phyloP scores from a whole-genome alignment of 306 rosid species.

The Trifolium pratense region DNA sequence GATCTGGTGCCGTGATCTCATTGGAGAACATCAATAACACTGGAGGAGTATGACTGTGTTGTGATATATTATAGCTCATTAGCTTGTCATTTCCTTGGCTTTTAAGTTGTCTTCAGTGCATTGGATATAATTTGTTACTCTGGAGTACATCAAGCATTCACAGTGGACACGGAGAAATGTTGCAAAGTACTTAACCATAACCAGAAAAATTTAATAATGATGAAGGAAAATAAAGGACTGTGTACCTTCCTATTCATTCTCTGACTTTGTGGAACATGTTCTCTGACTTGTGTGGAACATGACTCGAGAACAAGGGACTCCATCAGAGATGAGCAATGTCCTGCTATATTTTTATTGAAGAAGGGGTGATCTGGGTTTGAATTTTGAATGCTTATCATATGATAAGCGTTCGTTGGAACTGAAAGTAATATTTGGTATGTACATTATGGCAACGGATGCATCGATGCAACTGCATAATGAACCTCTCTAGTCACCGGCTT shows the following conservation, averaged over 20 bases:
- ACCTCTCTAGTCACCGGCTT: slow-evolving; percentile 31
- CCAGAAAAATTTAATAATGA: slow-evolving; percentile 3
- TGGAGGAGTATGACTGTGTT: slow-evolving; percentile 51
- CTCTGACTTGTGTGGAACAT: slow-evolving; percentile 10
- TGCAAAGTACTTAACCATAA: slow-evolving; percentile 14
- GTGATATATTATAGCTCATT: slow-evolving; percentile 9
- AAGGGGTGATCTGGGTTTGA: slow-evolving; percentile 20
- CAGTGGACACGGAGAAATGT: slow-evolving; percentile 39
- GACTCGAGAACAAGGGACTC: background rate
- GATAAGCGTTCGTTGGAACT: background rate
- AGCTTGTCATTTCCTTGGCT: slow-evolving; percentile 40
- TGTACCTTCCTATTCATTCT: background rate
- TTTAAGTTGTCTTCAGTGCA: slow-evolving; percentile 48
- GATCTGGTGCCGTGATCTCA: slow-evolving; percentile 84
- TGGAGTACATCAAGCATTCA: background rate
- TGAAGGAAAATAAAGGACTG: slow-evolving; percentile 29
- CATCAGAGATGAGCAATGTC: slow-evolving; percentile 29
- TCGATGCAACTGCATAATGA: background rate
- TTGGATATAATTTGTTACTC: slow-evolving; percentile 29
- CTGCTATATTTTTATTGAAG: slow-evolving; percentile 20
- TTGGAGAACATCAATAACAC: slow-evolving; percentile 85
- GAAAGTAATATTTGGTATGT: slow-evolving; percentile 16
- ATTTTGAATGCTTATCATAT: slow-evolving; percentile 25
- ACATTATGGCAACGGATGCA: slow-evolving; percentile 12
- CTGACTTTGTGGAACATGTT: slow-evolving; percentile 1